These are phyloP conservation scores for Trichosporon sp. DNA, from an alignment of 1,284 basidiomycete species.

Conservation along the genomic window DNA sequence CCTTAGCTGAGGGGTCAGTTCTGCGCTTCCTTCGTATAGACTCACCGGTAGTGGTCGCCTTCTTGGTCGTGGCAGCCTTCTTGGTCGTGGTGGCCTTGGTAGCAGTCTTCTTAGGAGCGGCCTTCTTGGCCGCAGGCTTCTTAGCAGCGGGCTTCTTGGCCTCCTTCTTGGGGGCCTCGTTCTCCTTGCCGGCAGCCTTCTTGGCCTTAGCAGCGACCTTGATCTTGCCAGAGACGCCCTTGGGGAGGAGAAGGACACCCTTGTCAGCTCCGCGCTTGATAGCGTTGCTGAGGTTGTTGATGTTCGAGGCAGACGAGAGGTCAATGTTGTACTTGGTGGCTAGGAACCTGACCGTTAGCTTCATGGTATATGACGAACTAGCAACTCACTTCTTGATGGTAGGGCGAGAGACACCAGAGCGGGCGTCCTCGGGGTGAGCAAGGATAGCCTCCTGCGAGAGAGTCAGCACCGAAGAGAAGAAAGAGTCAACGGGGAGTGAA, in stretches of 20 bases:
- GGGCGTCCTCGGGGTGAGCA: slow-evolving; percentile 67
- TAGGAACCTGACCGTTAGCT: too few relatives aligned
- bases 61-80: slow-evolving; percentile 41
- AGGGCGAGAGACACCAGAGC: slow-evolving; percentile 78
- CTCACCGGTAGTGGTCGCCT: slow-evolving; percentile 35
- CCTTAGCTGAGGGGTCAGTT: slow-evolving; percentile 17
- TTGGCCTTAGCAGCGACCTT: slow-evolving; percentile 60
- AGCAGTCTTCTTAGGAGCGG: slow-evolving; percentile 17
- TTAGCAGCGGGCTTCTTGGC: slow-evolving; percentile 36
- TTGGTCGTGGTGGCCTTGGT: slow-evolving; percentile 26
- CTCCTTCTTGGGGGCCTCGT: slow-evolving; percentile 25
- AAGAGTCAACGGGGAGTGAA: not conserved
- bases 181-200: slow-evolving; percentile 56
- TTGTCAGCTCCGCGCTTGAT: slow-evolving; percentile 74
- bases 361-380: too few relatives aligned
- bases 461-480: slow-evolving; percentile 2
- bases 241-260: slow-evolving; percentile 73
- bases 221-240: slow-evolving; percentile 74
- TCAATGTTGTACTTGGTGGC: slow-evolving; percentile 72
- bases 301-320: slow-evolving; percentile 65
- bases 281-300: slow-evolving; percentile 72
- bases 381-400: slow-evolving; percentile 97
- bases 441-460: slow-evolving; percentile 64
- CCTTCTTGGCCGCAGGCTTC: slow-evolving; percentile 29
- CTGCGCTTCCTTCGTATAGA: too few relatives aligned